A percentile compares a stretch with the other conserved stretches of the same genome.
Evolutionary conservation across 1,284 basidiomycete genomes (phyloP).

Genomic region (Anthracocystis setariae): DNA sequence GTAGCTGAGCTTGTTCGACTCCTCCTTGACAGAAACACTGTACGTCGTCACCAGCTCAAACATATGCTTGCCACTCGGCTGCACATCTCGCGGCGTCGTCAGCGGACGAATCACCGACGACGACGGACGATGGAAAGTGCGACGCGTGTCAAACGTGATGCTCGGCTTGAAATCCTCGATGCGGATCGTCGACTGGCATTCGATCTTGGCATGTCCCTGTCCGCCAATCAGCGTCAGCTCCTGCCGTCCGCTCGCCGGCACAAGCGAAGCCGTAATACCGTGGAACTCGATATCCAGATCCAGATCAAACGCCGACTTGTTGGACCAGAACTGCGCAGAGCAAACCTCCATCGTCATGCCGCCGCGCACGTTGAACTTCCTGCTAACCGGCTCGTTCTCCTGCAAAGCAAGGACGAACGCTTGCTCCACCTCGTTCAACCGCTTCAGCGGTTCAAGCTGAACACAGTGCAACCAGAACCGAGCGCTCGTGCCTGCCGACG

Average conservation of each 20-base stretch:
- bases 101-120: conserved; percentile 57
- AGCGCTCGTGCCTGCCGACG: conserved; percentile 55
- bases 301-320: conserved; percentile 62
- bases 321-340: conserved; percentile 67
- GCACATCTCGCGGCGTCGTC: conserved; percentile 58
- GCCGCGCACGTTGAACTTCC: conserved; percentile 63
- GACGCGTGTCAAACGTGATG: conserved; percentile 64
- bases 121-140: conserved; percentile 62
- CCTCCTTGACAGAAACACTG: conserved; percentile 61
- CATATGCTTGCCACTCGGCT: conserved; percentile 63
- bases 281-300: conserved; percentile 67
- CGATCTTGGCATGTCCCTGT: conserved; percentile 61
- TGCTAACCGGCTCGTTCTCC: conserved; percentile 65
- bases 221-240: conserved; percentile 64
- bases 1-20: conserved; percentile 54
- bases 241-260: conserved; percentile 54
- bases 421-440: conserved; percentile 63
- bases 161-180: conserved; percentile 64
- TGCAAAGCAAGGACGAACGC: conserved; percentile 62
- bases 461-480: conserved; percentile 68
- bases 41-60: conserved; percentile 67
- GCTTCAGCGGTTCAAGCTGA: conserved; percentile 63
- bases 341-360: conserved; percentile 67
- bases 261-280: conserved; percentile 56
- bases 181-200: conserved; percentile 58